These are phyloP conservation scores for Sporothrix inflata DNA, from an alignment of 2,329 filamentous ascomycete genomes.

Conservation along the genomic window DNA sequence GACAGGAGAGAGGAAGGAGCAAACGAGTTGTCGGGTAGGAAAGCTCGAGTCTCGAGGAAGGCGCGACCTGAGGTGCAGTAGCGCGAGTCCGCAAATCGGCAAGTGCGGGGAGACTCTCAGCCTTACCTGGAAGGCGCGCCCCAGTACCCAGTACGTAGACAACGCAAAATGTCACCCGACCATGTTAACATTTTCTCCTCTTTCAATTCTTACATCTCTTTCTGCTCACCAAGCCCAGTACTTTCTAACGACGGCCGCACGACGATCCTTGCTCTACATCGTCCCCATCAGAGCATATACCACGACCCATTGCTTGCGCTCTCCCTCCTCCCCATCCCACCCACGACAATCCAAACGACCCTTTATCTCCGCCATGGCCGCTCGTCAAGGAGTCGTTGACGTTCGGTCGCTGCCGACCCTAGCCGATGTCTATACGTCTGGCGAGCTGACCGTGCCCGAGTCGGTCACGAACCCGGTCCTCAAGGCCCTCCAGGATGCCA, in stretches of 20 bases:
- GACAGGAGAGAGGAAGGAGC: not conserved
- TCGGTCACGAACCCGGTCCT: not conserved
- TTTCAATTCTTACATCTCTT: not conserved
- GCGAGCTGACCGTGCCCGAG: constrained; percentile 2
- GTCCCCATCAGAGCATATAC: not conserved
- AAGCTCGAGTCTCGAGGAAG: constrained; percentile 11
- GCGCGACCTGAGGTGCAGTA: not conserved
- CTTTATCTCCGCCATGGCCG: not conserved
- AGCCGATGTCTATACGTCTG: not conserved
- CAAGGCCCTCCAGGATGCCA: not conserved
- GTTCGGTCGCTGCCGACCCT: constrained; percentile 2
- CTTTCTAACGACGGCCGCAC: no score
- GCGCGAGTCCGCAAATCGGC: constrained; percentile 9
- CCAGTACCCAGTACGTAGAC: not conserved
- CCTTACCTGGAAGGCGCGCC: constrained; percentile 12
- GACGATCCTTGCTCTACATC: not conserved
- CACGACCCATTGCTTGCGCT: not conserved
- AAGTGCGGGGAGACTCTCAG: constrained; percentile 25
- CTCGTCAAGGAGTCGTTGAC: not conserved
- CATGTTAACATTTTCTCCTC: constrained; percentile 3
- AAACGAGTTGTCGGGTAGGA: not conserved
- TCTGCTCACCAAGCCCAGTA: not conserved
- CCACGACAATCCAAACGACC: not conserved
- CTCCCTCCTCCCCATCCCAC: not conserved
- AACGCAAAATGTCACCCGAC: not conserved